phyloP scores from a whole-genome alignment of 2,329 filamentous ascomycete species.

The Biscogniauxia mediterranea region DNA sequence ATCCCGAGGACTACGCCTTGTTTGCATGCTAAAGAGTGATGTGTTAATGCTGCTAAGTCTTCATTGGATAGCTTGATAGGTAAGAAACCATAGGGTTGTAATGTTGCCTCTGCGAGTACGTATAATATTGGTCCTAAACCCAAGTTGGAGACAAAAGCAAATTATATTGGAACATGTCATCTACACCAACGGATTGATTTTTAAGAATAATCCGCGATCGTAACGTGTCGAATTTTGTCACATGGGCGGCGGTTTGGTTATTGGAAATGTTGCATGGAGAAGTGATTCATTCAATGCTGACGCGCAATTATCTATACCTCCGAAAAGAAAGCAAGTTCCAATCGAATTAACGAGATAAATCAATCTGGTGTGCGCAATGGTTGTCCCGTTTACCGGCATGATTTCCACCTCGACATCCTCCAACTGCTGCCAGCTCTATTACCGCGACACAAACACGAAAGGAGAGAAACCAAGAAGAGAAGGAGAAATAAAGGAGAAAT shows the following conservation, averaged over 20 bases:
- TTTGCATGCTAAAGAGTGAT: too few relatives aligned
- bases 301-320: conserved; percentile 30
- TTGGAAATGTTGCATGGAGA: conserved; percentile 13
- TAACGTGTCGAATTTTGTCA: neutral
- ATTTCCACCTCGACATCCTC: conserved; percentile 20
- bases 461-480: conserved; percentile 16
- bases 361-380: conserved; percentile 30
- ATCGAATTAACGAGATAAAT: conserved; percentile 22
- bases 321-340: conserved; percentile 23
- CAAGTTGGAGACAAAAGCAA: too few relatives aligned
- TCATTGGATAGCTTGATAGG: too few relatives aligned
- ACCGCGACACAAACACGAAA: conserved; percentile 17
- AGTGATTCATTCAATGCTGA: conserved; percentile 26
- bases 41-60: too few relatives aligned
- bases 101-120: too few relatives aligned
- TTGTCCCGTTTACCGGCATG: conserved; percentile 19
- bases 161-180: too few relatives aligned
- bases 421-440: conserved; percentile 23
- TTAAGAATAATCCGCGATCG: neutral
- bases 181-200: too few relatives aligned
- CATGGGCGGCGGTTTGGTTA: neutral
- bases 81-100: too few relatives aligned
- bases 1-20: too few relatives aligned
- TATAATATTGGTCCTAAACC: too few relatives aligned
- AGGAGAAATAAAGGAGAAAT: conserved; percentile 21